These are phyloP conservation scores for Pleurotus eryngii DNA, from an alignment of 768 basidiomycete genomes.

Conservation along the genomic window DNA sequence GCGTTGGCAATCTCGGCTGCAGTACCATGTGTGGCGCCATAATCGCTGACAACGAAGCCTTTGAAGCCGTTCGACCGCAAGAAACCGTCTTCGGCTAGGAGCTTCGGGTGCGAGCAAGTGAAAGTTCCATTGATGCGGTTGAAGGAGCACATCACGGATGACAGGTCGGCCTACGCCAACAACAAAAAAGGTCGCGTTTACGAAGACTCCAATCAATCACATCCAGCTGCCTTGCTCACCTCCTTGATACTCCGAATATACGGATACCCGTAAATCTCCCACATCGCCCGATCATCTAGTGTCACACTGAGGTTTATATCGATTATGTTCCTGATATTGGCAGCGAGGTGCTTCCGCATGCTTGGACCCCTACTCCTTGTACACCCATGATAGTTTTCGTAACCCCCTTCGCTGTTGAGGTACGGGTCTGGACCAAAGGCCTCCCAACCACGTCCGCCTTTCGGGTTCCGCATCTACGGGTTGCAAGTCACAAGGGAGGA, in stretches of 20 bases:
- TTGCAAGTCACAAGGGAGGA: not conserved
- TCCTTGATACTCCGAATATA: conserved; percentile 16
- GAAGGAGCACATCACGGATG: conserved; percentile 25
- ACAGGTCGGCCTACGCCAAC: conserved; percentile 25
- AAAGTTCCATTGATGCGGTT: conserved; percentile 40
- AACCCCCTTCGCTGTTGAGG: conserved; percentile 51
- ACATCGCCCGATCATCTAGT: conserved; percentile 37
- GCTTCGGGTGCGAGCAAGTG: conserved; percentile 39
- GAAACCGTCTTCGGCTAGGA: conserved; percentile 18
- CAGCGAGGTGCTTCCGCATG: conserved; percentile 13
- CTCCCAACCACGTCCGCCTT: not conserved
- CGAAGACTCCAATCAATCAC: not conserved
- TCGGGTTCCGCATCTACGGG: not conserved
- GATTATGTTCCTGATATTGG: conserved; percentile 13
- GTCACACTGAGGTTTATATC: conserved; percentile 6
- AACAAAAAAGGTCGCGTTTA: no score
- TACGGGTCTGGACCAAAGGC: conserved; percentile 51
- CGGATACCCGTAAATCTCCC: conserved; percentile 23
- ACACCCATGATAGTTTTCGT: conserved; percentile 48
- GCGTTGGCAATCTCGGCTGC: conserved; percentile 17
- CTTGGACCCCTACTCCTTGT: conserved; percentile 47
- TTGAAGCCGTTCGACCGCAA: conserved; percentile 13
- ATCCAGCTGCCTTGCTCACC: no score
- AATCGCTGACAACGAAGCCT: conserved; percentile 14
- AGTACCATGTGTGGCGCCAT: conserved; percentile 17